Base-by-base conservation (phyloP, 2,329 filamentous ascomycete genomes). In the Curvularia lunata region DNA sequence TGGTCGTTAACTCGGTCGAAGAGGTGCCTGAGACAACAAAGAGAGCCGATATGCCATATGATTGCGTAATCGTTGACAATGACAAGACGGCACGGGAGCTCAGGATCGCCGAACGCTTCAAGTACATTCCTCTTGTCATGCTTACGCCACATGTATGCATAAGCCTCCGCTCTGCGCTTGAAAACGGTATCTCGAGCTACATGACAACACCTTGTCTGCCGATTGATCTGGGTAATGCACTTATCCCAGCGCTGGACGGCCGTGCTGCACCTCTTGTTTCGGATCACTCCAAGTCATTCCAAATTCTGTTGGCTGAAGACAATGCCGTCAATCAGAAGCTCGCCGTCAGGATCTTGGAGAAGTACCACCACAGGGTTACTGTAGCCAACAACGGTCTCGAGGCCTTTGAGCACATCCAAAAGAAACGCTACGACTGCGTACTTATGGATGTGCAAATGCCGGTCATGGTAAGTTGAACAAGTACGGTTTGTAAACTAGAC, bases 361-460 rank as follows among this genome's bases (percentile, higher is more conserved):
- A 97, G 78, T 97, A 97, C 77, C 93, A 97, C 73, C 91, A 96
- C 73, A 88, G 89, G 25, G 91, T 96, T 23, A 94, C 91, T 1
- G 95, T 99, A 23, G 95, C 97, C 42, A 92, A 93, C 69, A 99
- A 99, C 74, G 95, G 95, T 60, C 85, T 93, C 64, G 94, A 98
- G 73, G 95, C 95, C 1, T 88, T 98, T 13, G 91, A 97, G 73
- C 88, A 91, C n/a, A 88, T 97, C 68, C 93, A 96, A 83, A 87
- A 89, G 75, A 94, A 90, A 80, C 90, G 91, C 74, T 99, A 96
- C 75, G 95, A 99, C 76, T 91, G 97, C 61, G 95, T 99, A 64
- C 84, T 99, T 48, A 99, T 99, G 95, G 95, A 99, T 74, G 95
- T 99, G 18, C 95, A 98, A 76, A 99, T 99, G 95, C 95, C 95